Evolutionary conservation across 2,329 filamentous ascomycete genomes (phyloP), one percentile per base, ranked within the genome.

Genomic region (Fusarium decemcellulare): DNA sequence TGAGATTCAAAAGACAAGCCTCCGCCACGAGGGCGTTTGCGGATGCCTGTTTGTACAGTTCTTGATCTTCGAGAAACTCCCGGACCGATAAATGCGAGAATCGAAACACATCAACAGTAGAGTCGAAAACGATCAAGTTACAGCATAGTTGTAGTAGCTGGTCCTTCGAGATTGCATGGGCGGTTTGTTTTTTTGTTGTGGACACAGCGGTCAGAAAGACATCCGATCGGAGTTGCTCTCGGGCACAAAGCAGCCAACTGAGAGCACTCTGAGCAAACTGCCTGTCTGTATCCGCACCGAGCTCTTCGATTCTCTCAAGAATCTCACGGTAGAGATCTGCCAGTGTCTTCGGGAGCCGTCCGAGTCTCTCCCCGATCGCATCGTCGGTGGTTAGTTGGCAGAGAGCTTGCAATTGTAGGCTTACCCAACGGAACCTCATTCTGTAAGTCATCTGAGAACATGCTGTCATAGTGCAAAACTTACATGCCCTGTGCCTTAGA

Each of bases 11-110:
- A 40, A 40, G 37, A 40, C 37, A 40, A 40, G 11, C 14, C n/a
- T 40, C 11, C 10, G 14, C 37, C 10, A 40, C 11, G 3, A 40
- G 37, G 7, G 14, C 37, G 37, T 40, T 40, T 40, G 37, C 14
- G 14, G 14, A 5, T 40, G 37, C 14, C 7, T 11, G 37, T 4
- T 12, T 40, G 37, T 40, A 47, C 16, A 15, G 10, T 6, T 39
- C n/a, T 47, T 39, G 29, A 47, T 32, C 32, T 39, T 57, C 53
- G 6, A 57, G 30, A 30, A 57, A 57, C 27, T 57, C 53, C 29
- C 53, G 42, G 40, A 57, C 53, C 16, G 53, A 57, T 16, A 57
- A 47, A 32, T 57, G 53, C 14, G 42, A 47, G 42, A 57, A 57
- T 32, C 53, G 53, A 48, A 57, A 57, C 16, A 16, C 16, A 15